phyloP scores from a whole-genome alignment of 495 filamentous ascomycete genomes.

The Penicillium pulvis region DNA sequence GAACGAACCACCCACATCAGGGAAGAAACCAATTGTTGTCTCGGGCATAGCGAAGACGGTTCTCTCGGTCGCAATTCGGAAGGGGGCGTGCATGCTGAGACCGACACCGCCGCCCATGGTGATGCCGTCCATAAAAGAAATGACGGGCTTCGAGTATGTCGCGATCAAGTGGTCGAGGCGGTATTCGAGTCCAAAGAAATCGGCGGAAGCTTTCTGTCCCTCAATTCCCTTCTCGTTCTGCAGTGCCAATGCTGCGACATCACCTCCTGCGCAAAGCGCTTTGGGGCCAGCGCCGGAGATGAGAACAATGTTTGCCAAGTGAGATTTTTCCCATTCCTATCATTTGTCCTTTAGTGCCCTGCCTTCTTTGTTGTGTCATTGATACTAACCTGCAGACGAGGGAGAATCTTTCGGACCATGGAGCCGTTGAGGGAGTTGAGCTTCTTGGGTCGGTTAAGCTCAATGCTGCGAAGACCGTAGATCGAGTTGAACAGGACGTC shows the following conservation, averaged over 20 bases:
- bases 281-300: slow-evolving; percentile 83
- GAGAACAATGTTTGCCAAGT: slow-evolving; percentile 88
- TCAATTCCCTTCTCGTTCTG: slow-evolving; percentile 67
- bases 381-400: slow-evolving; percentile 65
- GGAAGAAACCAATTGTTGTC: slow-evolving; percentile 97
- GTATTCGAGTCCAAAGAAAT: slow-evolving; percentile 93
- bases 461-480: slow-evolving; percentile 88
- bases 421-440: slow-evolving; percentile 88
- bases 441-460: slow-evolving; percentile 91
- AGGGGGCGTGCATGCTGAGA: slow-evolving; percentile 89
- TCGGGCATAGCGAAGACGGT: slow-evolving; percentile 98
- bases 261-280: slow-evolving; percentile 92
- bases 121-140: slow-evolving; percentile 96
- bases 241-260: slow-evolving; percentile 74
- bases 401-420: slow-evolving; percentile 90
- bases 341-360: slow-evolving; percentile 18
- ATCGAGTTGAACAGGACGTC: slow-evolving; percentile 89
- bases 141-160: slow-evolving; percentile 90
- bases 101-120: slow-evolving; percentile 99
- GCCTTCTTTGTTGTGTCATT: background rate
- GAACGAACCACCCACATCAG: slow-evolving; percentile 93
- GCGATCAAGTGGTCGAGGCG: slow-evolving; percentile 91
- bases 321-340: slow-evolving; percentile 89
- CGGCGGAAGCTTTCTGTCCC: slow-evolving; percentile 68
- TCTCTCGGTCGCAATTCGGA: slow-evolving; percentile 93